Evolutionary conservation across 2,329 filamentous ascomycete species (phyloP), one percentile per base, ranked within the genome.

Genomic region (Chalaropsis thielavioides): DNA sequence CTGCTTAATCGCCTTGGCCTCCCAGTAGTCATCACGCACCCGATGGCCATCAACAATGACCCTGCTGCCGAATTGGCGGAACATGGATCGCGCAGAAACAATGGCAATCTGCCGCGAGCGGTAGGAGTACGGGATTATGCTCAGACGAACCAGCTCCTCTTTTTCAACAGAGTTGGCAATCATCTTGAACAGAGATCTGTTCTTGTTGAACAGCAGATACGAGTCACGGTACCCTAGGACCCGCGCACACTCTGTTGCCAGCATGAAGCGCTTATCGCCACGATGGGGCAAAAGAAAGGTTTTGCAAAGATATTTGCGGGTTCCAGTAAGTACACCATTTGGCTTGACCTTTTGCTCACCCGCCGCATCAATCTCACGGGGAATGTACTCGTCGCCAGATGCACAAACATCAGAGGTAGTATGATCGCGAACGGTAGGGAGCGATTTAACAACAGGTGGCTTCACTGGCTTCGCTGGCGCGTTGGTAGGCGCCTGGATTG

Each of bases 151-250:
- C 17, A 99, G 80, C 72, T 97, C 91, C 74, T 99, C 94, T 79
- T 99, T 99, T 74, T 99, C 94, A 35, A 87, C 80, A 74, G 97
- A 92, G 68, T 88, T 95, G 66, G 92, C 92, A 71, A 99, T 99
- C 72, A 99, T 99, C 77, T 99, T 99, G 80, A 84, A 95, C 8
- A 99, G 79, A 1, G 94, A 97, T 69, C 92, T 83, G 75, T 99
- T 97, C 78, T 97, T 96, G 81, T 97, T 97, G 79, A 99, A 99
- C 17, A 99, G 79, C 43, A 99, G 80, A 74, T 99, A 99, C n/a
- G 92, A 96, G 75, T 99, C 94, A 68, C 94, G 84, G 74, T 99
- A 99, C 59, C 91, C 89, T 24, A 97, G 80, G 3, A 96, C 91
- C 69, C 94, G 85, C 27, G 94, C 94, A 73, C 94, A 97, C 76